Conservation (phyloP, 1,284 basidiomycete species). For the Ganoderma meredithae region DNA sequence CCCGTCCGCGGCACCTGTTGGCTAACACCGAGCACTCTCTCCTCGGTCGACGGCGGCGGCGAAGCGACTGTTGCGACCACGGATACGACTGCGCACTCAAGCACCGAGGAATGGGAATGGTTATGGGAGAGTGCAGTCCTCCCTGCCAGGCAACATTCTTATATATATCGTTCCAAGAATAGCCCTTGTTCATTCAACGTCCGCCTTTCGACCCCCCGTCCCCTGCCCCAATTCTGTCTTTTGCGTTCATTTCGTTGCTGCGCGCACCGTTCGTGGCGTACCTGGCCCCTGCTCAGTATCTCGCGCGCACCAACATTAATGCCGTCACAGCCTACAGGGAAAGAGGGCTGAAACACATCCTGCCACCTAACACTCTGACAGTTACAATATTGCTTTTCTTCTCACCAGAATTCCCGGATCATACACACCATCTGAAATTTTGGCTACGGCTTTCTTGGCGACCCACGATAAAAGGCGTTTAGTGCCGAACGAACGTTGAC, state of each 20-base stretch:
- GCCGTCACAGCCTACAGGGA: no score
- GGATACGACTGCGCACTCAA: slow-evolving; percentile 5
- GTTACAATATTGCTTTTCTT: no score
- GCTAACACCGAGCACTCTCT: not conserved
- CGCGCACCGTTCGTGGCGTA: no score
- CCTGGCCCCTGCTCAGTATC: no score
- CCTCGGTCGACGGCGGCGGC: not conserved
- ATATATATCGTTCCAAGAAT: not conserved
- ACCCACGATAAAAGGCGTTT: not conserved
- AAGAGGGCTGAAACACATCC: not conserved
- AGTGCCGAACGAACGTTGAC: not conserved
- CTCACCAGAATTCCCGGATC: no score
- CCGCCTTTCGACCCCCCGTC: not conserved
- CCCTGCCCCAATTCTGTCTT: not conserved
- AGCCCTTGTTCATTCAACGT: not conserved
- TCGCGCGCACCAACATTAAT: no score
- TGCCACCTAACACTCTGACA: no score
- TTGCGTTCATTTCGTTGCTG: no score
- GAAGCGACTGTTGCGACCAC: no score
- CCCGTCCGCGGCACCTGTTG: not conserved
- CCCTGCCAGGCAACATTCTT: not conserved
- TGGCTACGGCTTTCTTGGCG: not conserved
- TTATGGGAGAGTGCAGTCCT: not conserved
- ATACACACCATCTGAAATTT: not conserved
- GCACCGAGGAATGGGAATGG: not conserved